Base-by-base conservation (phyloP, 108 stramenopile genomes). In the Chaetoceros tenuissimus region DNA sequence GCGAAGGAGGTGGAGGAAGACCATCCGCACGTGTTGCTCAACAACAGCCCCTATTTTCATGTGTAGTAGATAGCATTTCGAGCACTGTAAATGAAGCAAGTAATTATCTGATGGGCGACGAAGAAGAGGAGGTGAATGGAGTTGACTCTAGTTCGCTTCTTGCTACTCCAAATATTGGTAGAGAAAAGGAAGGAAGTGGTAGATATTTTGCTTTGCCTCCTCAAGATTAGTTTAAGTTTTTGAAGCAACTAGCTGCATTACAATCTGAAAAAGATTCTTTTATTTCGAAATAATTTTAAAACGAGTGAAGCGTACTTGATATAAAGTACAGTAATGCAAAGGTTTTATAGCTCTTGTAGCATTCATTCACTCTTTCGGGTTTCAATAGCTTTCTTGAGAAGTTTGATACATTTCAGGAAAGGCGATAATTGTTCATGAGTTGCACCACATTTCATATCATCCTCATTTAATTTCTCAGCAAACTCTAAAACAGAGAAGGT, bases 111-210 rank as follows among this genome's bases (percentile, higher is more conserved):
- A 57, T 64, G 31, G 60, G 74, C 20, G 49, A 52, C 8, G 63
- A 75, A 43, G 89, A 84, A 49, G 82, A 76, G 18, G 79, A 85
- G 63, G 77, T 82, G 17, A 72, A 89, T 61, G 88, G 88, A 40
- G 80, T 89, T 17, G 84, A 89, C 63, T 57, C 80, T 0, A 67
- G 69, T 23, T 77, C 74, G 28, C 57, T 91, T 19, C 51, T 91
- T 46, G 77, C 74, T 59, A 72, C 82, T 62, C 72, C 82, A n/a
- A 61, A 78, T 25, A 82, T 76, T 28, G 68, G 68, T 31, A 58
- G 76, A 24, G 68, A 54, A 7, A 68, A 31, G 19, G 63, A 61
- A 0, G 66, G 63, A 16, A 53, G 61, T 55, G 55, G 44, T 29
- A 51, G 55, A 0, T 69, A 69, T 24, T 57, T 55, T 28, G 21